Evolutionary conservation across 495 filamentous ascomycete genomes (phyloP).

Genomic region (Tirmania nivea): DNA sequence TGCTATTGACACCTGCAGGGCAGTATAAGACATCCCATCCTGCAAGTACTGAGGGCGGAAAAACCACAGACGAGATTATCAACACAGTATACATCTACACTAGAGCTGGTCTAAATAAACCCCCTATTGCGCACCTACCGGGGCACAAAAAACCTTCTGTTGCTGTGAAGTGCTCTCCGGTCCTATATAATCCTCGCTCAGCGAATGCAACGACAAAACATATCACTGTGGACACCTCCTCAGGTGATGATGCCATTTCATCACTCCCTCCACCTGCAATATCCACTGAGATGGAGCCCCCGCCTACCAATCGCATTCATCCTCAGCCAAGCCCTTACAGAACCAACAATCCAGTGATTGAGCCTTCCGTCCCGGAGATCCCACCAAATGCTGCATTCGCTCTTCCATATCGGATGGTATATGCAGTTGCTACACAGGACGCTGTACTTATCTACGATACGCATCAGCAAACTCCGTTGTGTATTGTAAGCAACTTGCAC

Average conservation of each 20-base stretch:
- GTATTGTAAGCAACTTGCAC: slow-evolving; percentile 85
- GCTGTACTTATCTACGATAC: slow-evolving; percentile 94
- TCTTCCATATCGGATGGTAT: slow-evolving; percentile 80
- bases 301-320: slow-evolving; percentile 23
- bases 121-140: slow-evolving; percentile 89
- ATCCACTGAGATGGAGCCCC: slow-evolving; percentile 63
- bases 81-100: slow-evolving; percentile 99
- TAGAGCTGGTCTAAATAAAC: slow-evolving; percentile 85
- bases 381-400: slow-evolving; percentile 47
- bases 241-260: slow-evolving; percentile 60
- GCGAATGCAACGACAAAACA: slow-evolving; percentile 48
- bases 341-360: slow-evolving; percentile 23
- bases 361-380: slow-evolving; percentile 22
- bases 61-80: slow-evolving; percentile 60
- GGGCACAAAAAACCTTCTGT: slow-evolving; percentile 98
- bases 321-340: slow-evolving; percentile 28
- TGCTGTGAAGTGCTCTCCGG: slow-evolving; percentile 78
- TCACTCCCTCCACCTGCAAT: slow-evolving; percentile 56
- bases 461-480: slow-evolving; percentile 81
- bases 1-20: slow-evolving; percentile 87
- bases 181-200: slow-evolving; percentile 65
- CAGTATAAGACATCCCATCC: slow-evolving; percentile 74
- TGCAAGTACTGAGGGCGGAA: slow-evolving; percentile 40
- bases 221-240: slow-evolving; percentile 86
- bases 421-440: slow-evolving; percentile 93